Base-by-base conservation (phyloP, 2,329 filamentous ascomycete species). In the Aspergillus fructus region DNA sequence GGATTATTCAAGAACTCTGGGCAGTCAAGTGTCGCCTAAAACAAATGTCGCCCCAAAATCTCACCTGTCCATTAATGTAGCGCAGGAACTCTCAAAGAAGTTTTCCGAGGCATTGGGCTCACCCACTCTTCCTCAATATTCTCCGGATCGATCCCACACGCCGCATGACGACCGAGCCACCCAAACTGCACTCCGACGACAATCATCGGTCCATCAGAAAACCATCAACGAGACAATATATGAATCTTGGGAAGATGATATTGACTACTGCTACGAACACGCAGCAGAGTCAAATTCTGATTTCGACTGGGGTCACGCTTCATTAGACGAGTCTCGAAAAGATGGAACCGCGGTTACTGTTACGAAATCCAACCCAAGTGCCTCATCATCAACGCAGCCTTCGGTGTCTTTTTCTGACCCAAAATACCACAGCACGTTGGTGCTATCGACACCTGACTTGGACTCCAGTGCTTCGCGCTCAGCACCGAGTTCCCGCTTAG, bases 261-360 rank as follows among this genome's bases (percentile, higher is more conserved):
- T 87, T 55, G 84, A 86, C 62, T 86, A 83, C 64, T 85, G 82
- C 64, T 86, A 86, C 62, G 81, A 85, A 59, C 80, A 85, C 65
- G 82, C 81, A 24, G 80, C 83, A 5, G 84, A 86, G 68, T 83
- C 84, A 2, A 81, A 83, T 52, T 85, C 81, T 61, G 78, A 87
- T 60, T 85, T 85, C 56, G 82, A 86, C 58, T 86, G 84, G 83
- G 76, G 79, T 55, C 74, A 66, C 50, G 65, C 60, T 50, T 68
- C 73, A 47, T 30, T 74, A 5, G 72, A 76, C 9, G 69, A 73
- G 45, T 50, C 61, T n/a, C 61, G 64, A 40, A 59, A 55, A 4
- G 59, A 59, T 21, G 59, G 59, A 24, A 49, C 61, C 19, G 58
- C 62, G 7, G 56, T 65, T 17, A 55, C 62, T 19, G 50, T 63